Percentiles rank a stretch among this genome's conserved stretches.
These are phyloP conservation scores for Sinapis alba DNA, from an alignment of 441 rosid species.

Conservation along the genomic window DNA sequence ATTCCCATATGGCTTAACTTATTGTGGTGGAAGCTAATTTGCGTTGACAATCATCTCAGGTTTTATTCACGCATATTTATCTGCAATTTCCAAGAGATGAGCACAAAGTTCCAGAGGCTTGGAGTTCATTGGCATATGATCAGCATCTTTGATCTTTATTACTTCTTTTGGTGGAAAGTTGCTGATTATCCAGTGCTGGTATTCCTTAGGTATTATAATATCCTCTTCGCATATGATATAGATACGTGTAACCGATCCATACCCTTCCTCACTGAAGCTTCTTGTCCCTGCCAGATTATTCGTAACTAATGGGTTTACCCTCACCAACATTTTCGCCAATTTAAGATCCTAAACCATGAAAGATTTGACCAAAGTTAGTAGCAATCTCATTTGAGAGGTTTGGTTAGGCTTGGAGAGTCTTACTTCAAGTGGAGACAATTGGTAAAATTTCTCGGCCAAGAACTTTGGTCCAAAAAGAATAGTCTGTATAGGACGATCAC, in stretches of 20 bases:
- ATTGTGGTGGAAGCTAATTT: neutral
- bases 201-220: conserved; percentile 9
- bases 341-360: conserved; percentile 47
- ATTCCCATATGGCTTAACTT: neutral
- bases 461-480: conserved; percentile 35
- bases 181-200: conserved; percentile 43
- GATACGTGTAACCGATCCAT: conserved; percentile 40
- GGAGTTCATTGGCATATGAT: conserved; percentile 41
- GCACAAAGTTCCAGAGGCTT: conserved; percentile 30
- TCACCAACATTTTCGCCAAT: conserved; percentile 42
- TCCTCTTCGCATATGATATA: conserved; percentile 38
- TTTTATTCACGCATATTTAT: conserved; percentile 13
- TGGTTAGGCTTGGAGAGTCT: neutral
- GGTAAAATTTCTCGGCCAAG: conserved; percentile 31
- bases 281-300: conserved; percentile 31
- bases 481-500: conserved; percentile 7
- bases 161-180: neutral
- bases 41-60: neutral
- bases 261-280: conserved; percentile 39
- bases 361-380: neutral
- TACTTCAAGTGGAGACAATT: neutral
- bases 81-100: conserved; percentile 28
- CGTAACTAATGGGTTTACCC: conserved; percentile 38
- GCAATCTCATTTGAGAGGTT: neutral
- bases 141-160: conserved; percentile 5